Evolutionary conservation across 257 asterid species (phyloP), one percentile per base, ranked within the genome.

Genomic region (Fraxinus cuspidata): DNA sequence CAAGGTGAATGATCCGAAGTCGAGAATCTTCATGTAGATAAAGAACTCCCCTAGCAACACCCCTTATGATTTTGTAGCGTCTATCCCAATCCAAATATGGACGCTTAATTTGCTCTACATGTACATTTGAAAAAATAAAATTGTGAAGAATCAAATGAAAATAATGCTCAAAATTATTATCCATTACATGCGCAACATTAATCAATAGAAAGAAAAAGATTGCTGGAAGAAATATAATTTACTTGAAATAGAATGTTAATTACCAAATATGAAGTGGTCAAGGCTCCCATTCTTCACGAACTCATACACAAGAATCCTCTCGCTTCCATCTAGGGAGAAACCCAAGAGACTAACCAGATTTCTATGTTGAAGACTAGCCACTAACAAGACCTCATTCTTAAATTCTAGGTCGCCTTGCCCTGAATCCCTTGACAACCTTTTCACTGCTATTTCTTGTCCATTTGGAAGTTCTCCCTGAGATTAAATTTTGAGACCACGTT

Each of bases 1-100:
- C 90, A 0, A 87, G 88, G 2, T 89, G 92, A 74, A 87, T 85
- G 53, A 88, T 84, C n/a, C 60, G 72, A 6, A 83, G 60, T 13
- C 86, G 75, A 67, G 93, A 89, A 74, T 87, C 90, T 49, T 86
- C 87, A 23, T 87, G 89, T 68, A 89, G 56, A 68, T 87, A 87
- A 28, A 85, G 77, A 49, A 90, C 69, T 28, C 91, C 92, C 75
- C 73, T 83, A 0, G 89, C 87, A 34, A 86, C 72, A 0, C 88
- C 89, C 1, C 2, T 60, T 3, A 90, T 89, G 77, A 90, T 89
- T 67, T 71, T 86, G 86, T 78, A 79, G 16, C 93, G 83, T 18
- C 27, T 75, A 0, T 80, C 78, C 91, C 91, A 87, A 56, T 85
- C 86, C 63, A 90, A 37, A 1, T 76, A 12, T 2, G 67, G 7